Evolutionary conservation across 2,329 filamentous ascomycete genomes (phyloP).

Genomic region (Diaporthe sp.): DNA sequence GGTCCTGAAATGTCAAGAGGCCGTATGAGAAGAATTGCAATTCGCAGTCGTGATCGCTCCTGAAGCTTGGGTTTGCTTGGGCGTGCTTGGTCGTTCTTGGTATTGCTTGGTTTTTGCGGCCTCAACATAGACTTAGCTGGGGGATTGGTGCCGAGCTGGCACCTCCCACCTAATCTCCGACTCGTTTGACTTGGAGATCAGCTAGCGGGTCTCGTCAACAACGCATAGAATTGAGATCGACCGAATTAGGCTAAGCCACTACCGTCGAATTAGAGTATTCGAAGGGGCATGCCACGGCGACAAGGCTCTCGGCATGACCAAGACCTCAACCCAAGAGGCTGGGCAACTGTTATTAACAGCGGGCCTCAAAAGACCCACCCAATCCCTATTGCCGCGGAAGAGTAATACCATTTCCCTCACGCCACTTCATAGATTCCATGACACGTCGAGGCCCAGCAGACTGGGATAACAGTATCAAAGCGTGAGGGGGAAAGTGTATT

Average conservation of each 20-base stretch:
- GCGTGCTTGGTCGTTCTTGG: conserved; percentile 4
- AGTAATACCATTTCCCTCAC: neutral
- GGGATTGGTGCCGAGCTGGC: neutral
- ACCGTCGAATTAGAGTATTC: neutral
- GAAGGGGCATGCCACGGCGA: conserved; percentile 15
- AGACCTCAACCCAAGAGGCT: conserved; percentile 6
- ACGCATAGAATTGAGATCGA: neutral
- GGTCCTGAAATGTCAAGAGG: conserved; percentile 13
- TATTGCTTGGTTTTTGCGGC: conserved; percentile 7
- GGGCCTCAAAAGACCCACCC: neutral
- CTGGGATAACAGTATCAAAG: neutral
- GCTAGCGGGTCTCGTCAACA: neutral
- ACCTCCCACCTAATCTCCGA: conserved; percentile 10
- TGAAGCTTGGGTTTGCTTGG: conserved; percentile 11
- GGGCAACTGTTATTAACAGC: neutral
- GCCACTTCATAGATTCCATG: neutral
- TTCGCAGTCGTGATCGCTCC: neutral
- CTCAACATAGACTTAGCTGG: neutral
- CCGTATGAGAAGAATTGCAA: neutral
- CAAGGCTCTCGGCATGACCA: conserved; percentile 22
- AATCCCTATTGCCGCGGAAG: neutral
- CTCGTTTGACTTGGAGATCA: conserved; percentile 8
- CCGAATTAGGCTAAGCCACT: neutral
- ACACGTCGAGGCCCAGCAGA: neutral
- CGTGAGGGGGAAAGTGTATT: neutral